These are phyloP conservation scores for Sequoia sempervirens DNA, from an alignment of 75 land plant species.

Conservation along the genomic window DNA sequence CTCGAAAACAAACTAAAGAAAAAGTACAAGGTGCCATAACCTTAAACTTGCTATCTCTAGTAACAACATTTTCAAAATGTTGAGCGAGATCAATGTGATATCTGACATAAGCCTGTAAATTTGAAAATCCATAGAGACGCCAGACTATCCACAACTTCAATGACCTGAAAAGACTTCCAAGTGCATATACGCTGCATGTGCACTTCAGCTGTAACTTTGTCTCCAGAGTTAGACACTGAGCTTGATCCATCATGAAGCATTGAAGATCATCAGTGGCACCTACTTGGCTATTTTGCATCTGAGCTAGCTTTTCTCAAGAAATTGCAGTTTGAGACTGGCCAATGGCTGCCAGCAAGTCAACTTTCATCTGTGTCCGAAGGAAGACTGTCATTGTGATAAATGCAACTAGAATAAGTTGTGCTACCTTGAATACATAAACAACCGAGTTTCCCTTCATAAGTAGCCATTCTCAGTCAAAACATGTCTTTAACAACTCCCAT, in stretches of 20 bases:
- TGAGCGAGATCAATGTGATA: no score
- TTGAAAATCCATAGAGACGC: neutral
- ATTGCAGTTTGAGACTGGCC: slow-evolving; percentile 37
- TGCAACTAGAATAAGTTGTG: slow-evolving; percentile 40
- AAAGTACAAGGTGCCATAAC: no score
- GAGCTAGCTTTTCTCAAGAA: slow-evolving; percentile 26
- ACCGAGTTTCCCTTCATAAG: slow-evolving; percentile 68
- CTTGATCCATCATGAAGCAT: neutral
- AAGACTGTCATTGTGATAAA: slow-evolving; percentile 55
- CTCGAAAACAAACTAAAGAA: no score
- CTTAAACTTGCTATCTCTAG: no score
- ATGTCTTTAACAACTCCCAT: slow-evolving; percentile 63
- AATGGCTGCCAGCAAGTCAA: slow-evolving; percentile 29
- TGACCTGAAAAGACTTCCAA: neutral
- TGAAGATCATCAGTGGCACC: neutral
- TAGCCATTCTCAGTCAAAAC: slow-evolving; percentile 51
- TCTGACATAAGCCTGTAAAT: no score
- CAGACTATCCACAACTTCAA: no score
- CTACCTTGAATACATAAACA: slow-evolving; percentile 58
- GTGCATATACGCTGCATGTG: neutral
- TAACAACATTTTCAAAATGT: no score
- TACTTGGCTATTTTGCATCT: slow-evolving; percentile 15
- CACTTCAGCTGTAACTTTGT: neutral
- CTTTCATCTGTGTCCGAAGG: slow-evolving; percentile 48
- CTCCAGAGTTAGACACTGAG: neutral